phyloP scores from a whole-genome alignment of 2,329 filamentous ascomycete genomes.

The Diaporthe capsici region DNA sequence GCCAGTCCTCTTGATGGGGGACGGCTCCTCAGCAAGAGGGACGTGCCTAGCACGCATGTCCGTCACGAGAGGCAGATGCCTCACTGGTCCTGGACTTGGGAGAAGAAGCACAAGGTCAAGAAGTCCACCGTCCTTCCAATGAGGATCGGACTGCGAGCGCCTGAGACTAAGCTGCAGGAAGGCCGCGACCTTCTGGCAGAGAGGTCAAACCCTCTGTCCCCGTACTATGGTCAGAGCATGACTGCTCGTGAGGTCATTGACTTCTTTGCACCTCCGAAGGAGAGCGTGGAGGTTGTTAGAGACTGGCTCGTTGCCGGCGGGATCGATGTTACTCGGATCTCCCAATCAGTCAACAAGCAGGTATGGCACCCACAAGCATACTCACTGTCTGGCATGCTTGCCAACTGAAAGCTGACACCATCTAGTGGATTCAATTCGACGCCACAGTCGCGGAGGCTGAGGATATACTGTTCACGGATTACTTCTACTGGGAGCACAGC shows the following conservation, averaged over 20 bases:
- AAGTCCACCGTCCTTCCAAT: conserved; percentile 48
- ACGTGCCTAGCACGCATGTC: conserved; percentile 44
- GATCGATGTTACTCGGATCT: conserved; percentile 43
- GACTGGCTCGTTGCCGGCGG: conserved; percentile 52
- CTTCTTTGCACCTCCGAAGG: conserved; percentile 54
- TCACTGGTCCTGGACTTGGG: conserved; percentile 47
- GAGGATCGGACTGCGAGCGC: conserved; percentile 52
- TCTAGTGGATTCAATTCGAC: conserved; percentile 60
- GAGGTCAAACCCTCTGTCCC: conserved; percentile 53
- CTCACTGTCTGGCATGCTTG: neutral
- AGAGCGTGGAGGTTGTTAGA: conserved; percentile 53
- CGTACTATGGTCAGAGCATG: conserved; percentile 58
- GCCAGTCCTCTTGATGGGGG: conserved; percentile 30
- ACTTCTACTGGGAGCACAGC: conserved; percentile 57
- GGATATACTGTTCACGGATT: conserved; percentile 55
- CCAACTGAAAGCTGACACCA: neutral
- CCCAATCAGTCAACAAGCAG: conserved; percentile 46
- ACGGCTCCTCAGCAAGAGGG: conserved; percentile 31
- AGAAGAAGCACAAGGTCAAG: conserved; percentile 46
- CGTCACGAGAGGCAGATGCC: conserved; percentile 49
- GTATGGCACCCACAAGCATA: conserved; percentile 26
- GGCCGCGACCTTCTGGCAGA: conserved; percentile 47
- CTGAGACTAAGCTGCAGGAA: conserved; percentile 47
- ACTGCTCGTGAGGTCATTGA: conserved; percentile 54
- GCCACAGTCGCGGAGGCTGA: conserved; percentile 56